Conservation (phyloP, 768 basidiomycete genomes). For the Tylopilus subfusipes region DNA sequence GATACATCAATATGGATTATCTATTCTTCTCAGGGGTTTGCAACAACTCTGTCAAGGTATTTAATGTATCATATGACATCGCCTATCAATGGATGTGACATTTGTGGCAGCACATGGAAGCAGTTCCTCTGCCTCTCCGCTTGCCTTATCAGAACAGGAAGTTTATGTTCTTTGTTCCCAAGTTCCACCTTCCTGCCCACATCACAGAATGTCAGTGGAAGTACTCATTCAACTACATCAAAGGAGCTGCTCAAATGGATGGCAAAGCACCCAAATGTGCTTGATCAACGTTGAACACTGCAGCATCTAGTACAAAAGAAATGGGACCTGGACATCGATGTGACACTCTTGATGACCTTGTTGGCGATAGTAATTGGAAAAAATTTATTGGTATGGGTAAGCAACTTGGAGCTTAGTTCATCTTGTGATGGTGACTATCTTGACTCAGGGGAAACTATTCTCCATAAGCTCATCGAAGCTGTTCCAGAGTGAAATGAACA, state of each 20-base stretch:
- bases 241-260: not conserved
- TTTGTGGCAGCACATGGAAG: slow-evolving; percentile 2
- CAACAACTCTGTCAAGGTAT: not conserved
- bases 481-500: slow-evolving; percentile 8
- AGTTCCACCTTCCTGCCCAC: slow-evolving; percentile 39
- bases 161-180: slow-evolving; percentile 26
- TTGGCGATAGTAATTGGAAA: slow-evolving; percentile 37
- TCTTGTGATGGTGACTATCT: no score
- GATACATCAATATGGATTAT: not conserved
- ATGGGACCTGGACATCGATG: slow-evolving; percentile 34
- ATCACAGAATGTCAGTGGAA: slow-evolving; percentile 24
- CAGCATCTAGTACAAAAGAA: slow-evolving; percentile 11
- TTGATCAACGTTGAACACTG: slow-evolving; percentile 36
- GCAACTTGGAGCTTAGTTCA: not conserved
- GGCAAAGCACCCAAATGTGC: slow-evolving; percentile 36
- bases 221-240: slow-evolving; percentile 31
- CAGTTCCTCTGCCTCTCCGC: not conserved
- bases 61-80: not conserved
- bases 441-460: not conserved
- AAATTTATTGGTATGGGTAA: slow-evolving; percentile 29
- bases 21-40: not conserved
- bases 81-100: not conserved
- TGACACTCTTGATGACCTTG: slow-evolving; percentile 37
- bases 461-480: not conserved
- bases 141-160: no score